phyloP scores from a whole-genome alignment of 1,139 yeast genomes.

The Kodamaea sp. region DNA sequence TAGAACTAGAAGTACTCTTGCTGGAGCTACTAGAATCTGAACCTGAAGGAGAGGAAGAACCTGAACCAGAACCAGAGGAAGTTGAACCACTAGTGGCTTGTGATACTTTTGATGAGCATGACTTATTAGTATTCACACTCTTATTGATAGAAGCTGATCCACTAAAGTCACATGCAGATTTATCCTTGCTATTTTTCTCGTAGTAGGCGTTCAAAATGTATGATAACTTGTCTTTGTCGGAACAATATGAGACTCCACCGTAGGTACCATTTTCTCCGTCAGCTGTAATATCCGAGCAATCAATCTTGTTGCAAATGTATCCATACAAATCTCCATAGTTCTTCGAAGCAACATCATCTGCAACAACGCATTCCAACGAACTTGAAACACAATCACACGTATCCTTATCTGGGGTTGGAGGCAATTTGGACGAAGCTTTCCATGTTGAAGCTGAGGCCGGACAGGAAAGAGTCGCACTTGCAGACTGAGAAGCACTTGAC shows the following conservation, averaged over 20 bases:
- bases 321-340: slow-evolving; percentile 40
- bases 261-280: slow-evolving; percentile 41
- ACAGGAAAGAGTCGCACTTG: slow-evolving; percentile 32
- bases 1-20: slow-evolving; percentile 23
- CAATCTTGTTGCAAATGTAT: slow-evolving; percentile 34
- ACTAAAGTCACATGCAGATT: slow-evolving; percentile 41
- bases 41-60: slow-evolving; percentile 34
- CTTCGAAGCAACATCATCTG: slow-evolving; percentile 27
- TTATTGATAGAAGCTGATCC: slow-evolving; percentile 41
- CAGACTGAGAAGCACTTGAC: slow-evolving; percentile 23
- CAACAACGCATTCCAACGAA: slow-evolving; percentile 40
- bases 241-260: slow-evolving; percentile 45
- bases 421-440: slow-evolving; percentile 42
- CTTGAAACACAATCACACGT: slow-evolving; percentile 40
- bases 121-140: slow-evolving; percentile 27
- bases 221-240: slow-evolving; percentile 40
- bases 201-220: slow-evolving; percentile 45
- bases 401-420: slow-evolving; percentile 46
- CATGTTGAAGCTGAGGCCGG: slow-evolving; percentile 40
- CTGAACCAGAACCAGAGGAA: slow-evolving; percentile 20
- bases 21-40: slow-evolving; percentile 25
- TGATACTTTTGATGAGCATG: slow-evolving; percentile 32
- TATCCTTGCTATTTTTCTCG: slow-evolving; percentile 25
- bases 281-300: slow-evolving; percentile 39
- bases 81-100: slow-evolving; percentile 23